Base-by-base conservation (phyloP, 331 rosid genomes). In the Erythrophleum ivorense region DNA sequence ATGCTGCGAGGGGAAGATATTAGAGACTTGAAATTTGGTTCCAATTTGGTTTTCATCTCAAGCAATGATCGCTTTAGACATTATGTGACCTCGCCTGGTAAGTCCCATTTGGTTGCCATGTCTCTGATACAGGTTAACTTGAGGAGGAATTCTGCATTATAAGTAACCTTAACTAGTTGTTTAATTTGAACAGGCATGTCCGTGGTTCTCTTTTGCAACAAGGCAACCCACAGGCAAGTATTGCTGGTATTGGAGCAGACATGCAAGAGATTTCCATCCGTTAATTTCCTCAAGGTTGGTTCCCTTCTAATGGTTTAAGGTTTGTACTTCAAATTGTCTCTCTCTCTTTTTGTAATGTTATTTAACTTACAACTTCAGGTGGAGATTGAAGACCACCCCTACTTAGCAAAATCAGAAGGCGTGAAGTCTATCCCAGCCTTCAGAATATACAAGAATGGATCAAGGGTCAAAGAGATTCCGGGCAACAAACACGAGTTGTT, bases 371-470 rank as follows among this genome's bases (percentile, higher is more conserved):
- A 68, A 66, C 38, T 62, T 75, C 82, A 94, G 98, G 97, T 95
- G 80, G 98, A 89, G 78, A 87, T 95, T 6, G 98, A 95, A 84
- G 97, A 95, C 63, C 92, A 92, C 63, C 97, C 98, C 0, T 91
- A 90, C 91, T 70, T 95, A 41, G 92, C 91, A 1, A 95, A 95
- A 81, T 85, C 90, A 76, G 98, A 92, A 90, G 89, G 89, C 14
- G 94, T 95, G 74, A 86, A 41, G 72, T 83, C 90, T 29, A 59
- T 84, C 43, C 98, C 98, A 46, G 83, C 89, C 9, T 95, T 92
- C 85, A 92, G 84, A 83, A 91, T 95, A 85, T 95, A 95, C 85
- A 95, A 90, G 85, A 95, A 95, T 43, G 98, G 98, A 78, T 90
- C 93, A 65, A 87, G 89, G 77, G 97, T 92, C 71, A 87, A 87